These are phyloP conservation scores for Rubia peregrina DNA, from an alignment of 305 asterid genomes.

Conservation along the genomic window DNA sequence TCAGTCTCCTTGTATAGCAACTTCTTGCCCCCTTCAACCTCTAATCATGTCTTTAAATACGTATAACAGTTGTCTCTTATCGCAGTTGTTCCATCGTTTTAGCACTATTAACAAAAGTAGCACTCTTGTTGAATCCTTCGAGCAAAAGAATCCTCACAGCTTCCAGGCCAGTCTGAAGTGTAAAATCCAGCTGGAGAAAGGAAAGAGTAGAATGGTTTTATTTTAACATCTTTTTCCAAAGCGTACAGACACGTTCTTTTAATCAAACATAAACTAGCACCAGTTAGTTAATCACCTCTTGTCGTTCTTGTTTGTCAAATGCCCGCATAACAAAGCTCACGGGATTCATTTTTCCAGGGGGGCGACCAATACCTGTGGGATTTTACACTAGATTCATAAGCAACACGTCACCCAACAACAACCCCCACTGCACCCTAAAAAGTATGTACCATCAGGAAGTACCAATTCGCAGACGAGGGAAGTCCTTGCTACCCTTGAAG, in stretches of 20 bases:
- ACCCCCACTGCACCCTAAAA: not conserved
- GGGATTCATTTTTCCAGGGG: constrained; percentile 84
- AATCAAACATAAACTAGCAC: not conserved
- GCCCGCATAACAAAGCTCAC: constrained; percentile 74
- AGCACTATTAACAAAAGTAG: constrained; percentile 72
- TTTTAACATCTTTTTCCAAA: not conserved
- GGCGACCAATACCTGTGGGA: constrained; percentile 78
- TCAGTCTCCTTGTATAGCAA: not conserved
- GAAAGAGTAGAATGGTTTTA: constrained; percentile 1
- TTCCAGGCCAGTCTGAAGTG: constrained; percentile 64
- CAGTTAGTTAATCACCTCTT: constrained; percentile 46
- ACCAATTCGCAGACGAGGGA: constrained; percentile 91
- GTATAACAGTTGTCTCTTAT: constrained; percentile 1
- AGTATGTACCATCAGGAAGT: constrained; percentile 7
- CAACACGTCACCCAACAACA: not conserved
- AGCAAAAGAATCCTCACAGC: constrained; percentile 72
- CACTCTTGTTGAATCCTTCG: constrained; percentile 62
- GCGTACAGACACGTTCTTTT: not conserved
- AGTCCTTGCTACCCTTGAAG: constrained; percentile 71
- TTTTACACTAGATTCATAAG: constrained; percentile 5
- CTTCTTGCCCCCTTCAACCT: constrained; percentile 1
- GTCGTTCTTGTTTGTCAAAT: constrained; percentile 66
- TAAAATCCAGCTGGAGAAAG: constrained; percentile 62
- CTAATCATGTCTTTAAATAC: not conserved
- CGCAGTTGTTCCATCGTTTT: constrained; percentile 36